These are phyloP conservation scores for Toxoplasma gondii DNA, from an alignment of 169 alveolate genomes.

Conservation along the genomic window DNA sequence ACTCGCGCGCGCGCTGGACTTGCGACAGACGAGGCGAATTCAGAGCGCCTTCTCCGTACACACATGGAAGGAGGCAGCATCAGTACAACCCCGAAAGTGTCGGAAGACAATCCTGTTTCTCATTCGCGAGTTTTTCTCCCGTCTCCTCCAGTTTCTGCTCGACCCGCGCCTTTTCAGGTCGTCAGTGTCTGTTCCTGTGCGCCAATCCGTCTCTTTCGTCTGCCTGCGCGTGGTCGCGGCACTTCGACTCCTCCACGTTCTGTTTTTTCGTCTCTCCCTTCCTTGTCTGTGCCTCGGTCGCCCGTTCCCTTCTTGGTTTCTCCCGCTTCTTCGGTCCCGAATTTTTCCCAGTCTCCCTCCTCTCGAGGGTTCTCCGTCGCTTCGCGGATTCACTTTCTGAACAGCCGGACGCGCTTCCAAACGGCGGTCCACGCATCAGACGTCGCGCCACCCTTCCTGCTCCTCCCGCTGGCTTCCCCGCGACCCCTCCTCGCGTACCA, in stretches of 20 bases:
- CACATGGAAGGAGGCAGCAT: too few species aligned
- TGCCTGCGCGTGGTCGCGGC: too few species aligned
- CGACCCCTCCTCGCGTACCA: constrained; percentile 5
- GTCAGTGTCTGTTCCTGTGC: too few species aligned
- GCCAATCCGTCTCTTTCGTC: too few species aligned
- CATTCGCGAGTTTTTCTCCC: too few species aligned
- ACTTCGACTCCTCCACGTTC: background rate
- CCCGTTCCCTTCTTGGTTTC: background rate
- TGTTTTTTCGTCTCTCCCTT: background rate
- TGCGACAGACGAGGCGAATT: too few species aligned
- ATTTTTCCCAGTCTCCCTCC: background rate
- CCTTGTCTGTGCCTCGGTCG: background rate
- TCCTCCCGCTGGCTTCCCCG: background rate
- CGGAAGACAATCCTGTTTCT: too few species aligned
- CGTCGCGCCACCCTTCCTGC: background rate
- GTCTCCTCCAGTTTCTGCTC: too few species aligned
- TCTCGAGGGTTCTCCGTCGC: background rate
- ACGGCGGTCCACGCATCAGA: background rate
- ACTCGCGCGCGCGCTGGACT: too few species aligned
- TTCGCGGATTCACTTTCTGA: background rate
- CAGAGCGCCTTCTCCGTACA: too few species aligned
- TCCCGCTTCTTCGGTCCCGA: background rate
- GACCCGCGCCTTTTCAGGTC: too few species aligned
- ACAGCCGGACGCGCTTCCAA: constrained; percentile 21
- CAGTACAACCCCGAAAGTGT: too few species aligned